Conservation (phyloP, 495 filamentous ascomycete genomes). For the Cercophora scortea region DNA sequence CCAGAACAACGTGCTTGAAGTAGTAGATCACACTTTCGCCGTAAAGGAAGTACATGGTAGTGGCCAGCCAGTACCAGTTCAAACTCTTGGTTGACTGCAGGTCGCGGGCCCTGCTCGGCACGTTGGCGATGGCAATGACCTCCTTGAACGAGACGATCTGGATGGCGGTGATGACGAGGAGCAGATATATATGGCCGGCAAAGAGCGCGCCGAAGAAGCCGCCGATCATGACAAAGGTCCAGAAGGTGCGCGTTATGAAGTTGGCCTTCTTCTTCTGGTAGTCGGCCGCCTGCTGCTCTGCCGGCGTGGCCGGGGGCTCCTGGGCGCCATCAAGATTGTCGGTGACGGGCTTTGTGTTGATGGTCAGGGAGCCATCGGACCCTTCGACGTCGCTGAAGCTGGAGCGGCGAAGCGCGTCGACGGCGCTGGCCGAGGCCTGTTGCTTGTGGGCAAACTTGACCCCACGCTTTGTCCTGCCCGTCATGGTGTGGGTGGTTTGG, state of each 20-base stretch:
- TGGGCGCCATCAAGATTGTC: conserved; percentile 27
- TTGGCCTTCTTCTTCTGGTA: conserved; percentile 98
- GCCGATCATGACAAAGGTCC: conserved; percentile 96
- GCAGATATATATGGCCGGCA: conserved; percentile 93
- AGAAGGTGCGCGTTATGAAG: conserved; percentile 95
- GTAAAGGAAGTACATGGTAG: conserved; percentile 98
- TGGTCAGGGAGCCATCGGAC: conserved; percentile 10
- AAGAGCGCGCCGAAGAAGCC: conserved; percentile 87
- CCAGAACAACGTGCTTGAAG: conserved; percentile 94
- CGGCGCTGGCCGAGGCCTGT: conserved; percentile 31
- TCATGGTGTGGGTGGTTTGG: conserved; percentile 11
- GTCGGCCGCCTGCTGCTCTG: conserved; percentile 44
- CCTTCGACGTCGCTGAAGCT: conserved; percentile 71
- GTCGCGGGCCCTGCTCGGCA: conserved; percentile 83
- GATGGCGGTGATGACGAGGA: conserved; percentile 81
- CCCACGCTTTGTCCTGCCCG: conserved; percentile 49
- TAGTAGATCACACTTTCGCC: conserved; percentile 99
- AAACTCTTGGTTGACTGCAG: conserved; percentile 89
- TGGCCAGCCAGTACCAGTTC: conserved; percentile 99
- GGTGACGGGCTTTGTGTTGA: conserved; percentile 32
- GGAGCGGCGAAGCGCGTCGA: conserved; percentile 47
- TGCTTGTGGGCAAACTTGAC: conserved; percentile 71
- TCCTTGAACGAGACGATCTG: conserved; percentile 99
- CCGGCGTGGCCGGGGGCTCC: conserved; percentile 23
- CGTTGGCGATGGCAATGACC: conserved; percentile 95